Conservation (phyloP, 2,329 filamentous ascomycete species). For the Furcasterigmium furcatum region DNA sequence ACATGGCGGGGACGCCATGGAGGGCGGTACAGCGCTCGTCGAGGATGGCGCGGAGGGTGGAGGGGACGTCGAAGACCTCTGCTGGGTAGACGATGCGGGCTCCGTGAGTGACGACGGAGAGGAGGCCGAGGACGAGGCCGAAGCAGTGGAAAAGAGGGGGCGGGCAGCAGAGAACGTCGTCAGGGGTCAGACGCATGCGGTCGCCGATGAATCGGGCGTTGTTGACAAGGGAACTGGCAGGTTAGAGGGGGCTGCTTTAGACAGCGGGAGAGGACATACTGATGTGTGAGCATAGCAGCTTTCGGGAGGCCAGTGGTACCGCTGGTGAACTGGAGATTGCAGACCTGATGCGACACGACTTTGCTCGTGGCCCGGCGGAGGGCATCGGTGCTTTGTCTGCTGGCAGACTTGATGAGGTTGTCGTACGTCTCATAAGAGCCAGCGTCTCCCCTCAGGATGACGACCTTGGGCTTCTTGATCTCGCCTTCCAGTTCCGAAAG, state of each 20-base stretch:
- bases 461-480: slow-evolving; percentile 43
- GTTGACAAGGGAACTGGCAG: slow-evolving; percentile 55
- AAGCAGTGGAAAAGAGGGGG: slow-evolving; percentile 87
- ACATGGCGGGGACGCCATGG: slow-evolving; percentile 83
- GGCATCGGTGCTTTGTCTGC: slow-evolving; percentile 41
- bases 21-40: slow-evolving; percentile 70
- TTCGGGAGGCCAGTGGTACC: slow-evolving; percentile 74
- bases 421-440: slow-evolving; percentile 57
- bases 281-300: slow-evolving; percentile 71
- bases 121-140: slow-evolving; percentile 72
- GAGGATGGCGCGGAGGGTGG: slow-evolving; percentile 64
- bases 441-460: slow-evolving; percentile 57
- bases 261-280: slow-evolving; percentile 39
- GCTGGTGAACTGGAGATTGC: slow-evolving; percentile 72
- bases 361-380: slow-evolving; percentile 50
- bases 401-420: slow-evolving; percentile 51
- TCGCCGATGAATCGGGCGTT: slow-evolving; percentile 71
- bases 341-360: slow-evolving; percentile 63
- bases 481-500: slow-evolving; percentile 46
- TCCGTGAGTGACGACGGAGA: slow-evolving; percentile 71
- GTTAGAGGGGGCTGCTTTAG: not conserved
- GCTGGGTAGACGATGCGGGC: slow-evolving; percentile 73
- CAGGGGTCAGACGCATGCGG: slow-evolving; percentile 64
- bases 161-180: slow-evolving; percentile 74
- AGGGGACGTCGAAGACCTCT: slow-evolving; percentile 67